Evolutionary conservation across 352 stramenopile species (phyloP), one percentile per base, ranked within the genome.

Genomic region (Pythium rishiriense): DNA sequence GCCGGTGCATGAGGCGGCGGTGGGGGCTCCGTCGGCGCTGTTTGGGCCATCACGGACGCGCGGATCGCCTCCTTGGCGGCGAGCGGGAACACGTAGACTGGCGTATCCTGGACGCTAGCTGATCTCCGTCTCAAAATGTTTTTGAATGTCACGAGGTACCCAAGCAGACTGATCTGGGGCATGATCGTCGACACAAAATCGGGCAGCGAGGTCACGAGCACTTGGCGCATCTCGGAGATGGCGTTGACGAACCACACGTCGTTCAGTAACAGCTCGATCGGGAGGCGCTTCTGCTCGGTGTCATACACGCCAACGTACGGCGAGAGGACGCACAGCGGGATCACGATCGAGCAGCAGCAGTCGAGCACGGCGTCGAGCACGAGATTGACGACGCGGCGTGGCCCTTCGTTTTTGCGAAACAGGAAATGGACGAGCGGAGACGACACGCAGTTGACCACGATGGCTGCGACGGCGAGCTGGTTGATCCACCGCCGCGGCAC

Each of bases 401-500:
- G 31, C 3, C 25, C 19, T 21, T 39, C 8, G 3, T 46, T n/a
- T 22, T 56, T 17, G 1, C 41, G 41, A 19, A 31, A 42, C 19
- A 62, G 3, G 6, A 39, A 2, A n/a, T 62, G 45, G n/a, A 68
- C 47, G 12, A 72, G 24, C 10, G 59, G 55, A 0, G 68, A 60
- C 0, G 24, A 35, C 3, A 52, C 26, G 29, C 68, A 70, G 35
- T 68, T 71, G 25, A 64, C 17, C 10, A 60, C 52, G 37, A 68
- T 71, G 1, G 52, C 19, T 1, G 33, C 49, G 17, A 70, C 68
- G 1, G 58, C 62, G n/a, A 68, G 26, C 24, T 49, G 47, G 24
- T 74, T 74, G 53, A 74, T 58, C 68, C 57, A 74, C 43, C 46
- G 19, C 26, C 45, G 31, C 3, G 66, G 28, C 2, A 73, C 45